A percentile compares a stretch with the other conserved stretches of the same genome.
phyloP scores from a whole-genome alignment of 2,329 filamentous ascomycete genomes.

The Aquanectria penicillioides region DNA sequence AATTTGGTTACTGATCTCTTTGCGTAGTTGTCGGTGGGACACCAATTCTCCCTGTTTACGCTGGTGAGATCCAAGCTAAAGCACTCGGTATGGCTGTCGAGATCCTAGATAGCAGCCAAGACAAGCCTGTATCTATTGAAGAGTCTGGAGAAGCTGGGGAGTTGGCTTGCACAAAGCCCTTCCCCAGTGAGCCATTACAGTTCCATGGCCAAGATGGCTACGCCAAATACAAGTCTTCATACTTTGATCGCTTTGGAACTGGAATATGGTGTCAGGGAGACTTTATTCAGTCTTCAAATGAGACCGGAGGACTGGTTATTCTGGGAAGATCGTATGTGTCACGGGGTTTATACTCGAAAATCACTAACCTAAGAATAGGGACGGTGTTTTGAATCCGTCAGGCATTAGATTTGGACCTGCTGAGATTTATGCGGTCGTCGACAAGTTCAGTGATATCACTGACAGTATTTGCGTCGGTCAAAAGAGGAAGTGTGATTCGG shows the following conservation, averaged over 20 bases:
- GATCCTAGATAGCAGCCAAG: conserved; percentile 4
- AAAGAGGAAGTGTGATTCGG: neutral
- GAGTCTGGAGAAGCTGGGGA: conserved; percentile 1
- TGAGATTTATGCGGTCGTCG: conserved; percentile 16
- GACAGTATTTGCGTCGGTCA: conserved; percentile 22
- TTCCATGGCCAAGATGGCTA: neutral
- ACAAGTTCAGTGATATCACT: neutral
- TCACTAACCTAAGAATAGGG: neutral
- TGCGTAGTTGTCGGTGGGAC: conserved; percentile 19
- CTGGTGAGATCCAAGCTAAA: conserved; percentile 23
- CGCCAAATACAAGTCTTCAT: conserved; percentile 2
- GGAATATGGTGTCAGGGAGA: conserved; percentile 21
- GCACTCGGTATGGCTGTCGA: conserved; percentile 28
- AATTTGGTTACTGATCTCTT: neutral
- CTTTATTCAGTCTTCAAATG: neutral
- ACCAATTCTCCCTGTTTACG: conserved; percentile 12
- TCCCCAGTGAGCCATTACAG: conserved; percentile 3
- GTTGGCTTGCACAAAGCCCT: conserved; percentile 5
- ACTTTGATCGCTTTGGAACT: conserved; percentile 17
- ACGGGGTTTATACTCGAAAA: neutral
- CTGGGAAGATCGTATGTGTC: conserved; percentile 19
- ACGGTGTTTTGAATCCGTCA: conserved; percentile 24
- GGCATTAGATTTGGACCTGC: conserved; percentile 21
- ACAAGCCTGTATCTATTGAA: neutral
- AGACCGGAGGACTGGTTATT: conserved; percentile 6